Percentiles rank a stretch among this genome's conserved stretches.
phyloP scores from a whole-genome alignment of 306 rosid genomes.

The Pachyrhizus erosus region DNA sequence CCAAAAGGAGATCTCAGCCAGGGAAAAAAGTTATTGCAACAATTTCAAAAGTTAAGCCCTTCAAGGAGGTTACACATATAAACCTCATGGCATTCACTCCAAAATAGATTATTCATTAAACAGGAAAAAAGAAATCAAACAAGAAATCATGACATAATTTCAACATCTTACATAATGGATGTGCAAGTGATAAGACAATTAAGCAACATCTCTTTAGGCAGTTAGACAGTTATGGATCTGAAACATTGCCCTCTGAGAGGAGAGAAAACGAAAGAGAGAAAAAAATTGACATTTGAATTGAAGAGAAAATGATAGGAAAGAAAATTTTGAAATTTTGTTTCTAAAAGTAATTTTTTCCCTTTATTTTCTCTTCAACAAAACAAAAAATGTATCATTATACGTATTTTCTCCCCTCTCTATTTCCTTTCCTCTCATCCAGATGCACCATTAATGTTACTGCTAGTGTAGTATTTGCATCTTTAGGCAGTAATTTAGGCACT shows the following conservation, averaged over 20 bases:
- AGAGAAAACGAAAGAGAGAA: neutral
- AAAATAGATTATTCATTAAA: slow-evolving; percentile 15
- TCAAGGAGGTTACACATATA: neutral
- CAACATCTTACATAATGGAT: neutral
- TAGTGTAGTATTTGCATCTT: neutral
- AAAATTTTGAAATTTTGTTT: neutral
- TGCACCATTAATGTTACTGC: neutral
- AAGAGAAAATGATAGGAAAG: neutral
- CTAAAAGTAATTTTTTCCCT: neutral
- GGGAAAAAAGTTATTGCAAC: neutral
- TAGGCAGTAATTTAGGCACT: neutral
- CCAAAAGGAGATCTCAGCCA: neutral
- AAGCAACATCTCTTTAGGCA: neutral
- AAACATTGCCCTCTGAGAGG: neutral
- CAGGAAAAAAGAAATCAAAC: slow-evolving; percentile 2
- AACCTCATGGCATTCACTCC: neutral
- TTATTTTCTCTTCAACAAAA: neutral
- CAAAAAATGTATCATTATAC: neutral
- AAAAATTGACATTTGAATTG: neutral
- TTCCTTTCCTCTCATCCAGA: neutral
- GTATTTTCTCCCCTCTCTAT: neutral
- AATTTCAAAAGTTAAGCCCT: slow-evolving; percentile 28
- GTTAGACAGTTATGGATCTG: neutral
- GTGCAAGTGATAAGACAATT: neutral
- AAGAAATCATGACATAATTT: neutral